These are phyloP conservation scores for Globisporangium yorkense DNA, from an alignment of 352 stramenopile species.

Conservation along the genomic window DNA sequence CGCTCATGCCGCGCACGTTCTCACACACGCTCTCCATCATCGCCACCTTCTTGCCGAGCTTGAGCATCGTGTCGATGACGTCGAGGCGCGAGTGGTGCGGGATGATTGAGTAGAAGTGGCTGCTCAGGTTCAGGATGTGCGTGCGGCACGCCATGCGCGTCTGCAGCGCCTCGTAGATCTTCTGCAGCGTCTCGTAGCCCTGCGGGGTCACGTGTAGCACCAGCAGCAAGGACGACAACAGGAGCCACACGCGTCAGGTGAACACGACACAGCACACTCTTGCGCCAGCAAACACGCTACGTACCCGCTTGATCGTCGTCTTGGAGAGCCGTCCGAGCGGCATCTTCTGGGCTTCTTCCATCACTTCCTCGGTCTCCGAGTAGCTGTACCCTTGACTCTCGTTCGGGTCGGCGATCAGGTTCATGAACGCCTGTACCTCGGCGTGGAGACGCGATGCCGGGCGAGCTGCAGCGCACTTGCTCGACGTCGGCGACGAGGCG, in stretches of 20 bases:
- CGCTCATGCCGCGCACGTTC: slow-evolving; percentile 34
- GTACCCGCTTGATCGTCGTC: slow-evolving; percentile 54
- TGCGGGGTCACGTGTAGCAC: slow-evolving; percentile 7
- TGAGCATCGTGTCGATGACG: slow-evolving; percentile 64
- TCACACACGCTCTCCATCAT: slow-evolving; percentile 49
- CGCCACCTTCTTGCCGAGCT: slow-evolving; percentile 51
- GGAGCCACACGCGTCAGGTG: neutral
- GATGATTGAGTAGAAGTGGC: slow-evolving; percentile 63
- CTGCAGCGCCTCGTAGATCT: slow-evolving; percentile 51
- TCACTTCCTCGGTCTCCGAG: slow-evolving; percentile 28
- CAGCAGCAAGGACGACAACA: slow-evolving; percentile 1
- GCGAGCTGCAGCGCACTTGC: neutral
- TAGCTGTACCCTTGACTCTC: slow-evolving; percentile 32
- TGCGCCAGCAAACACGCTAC: slow-evolving; percentile 2
- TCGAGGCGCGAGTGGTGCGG: slow-evolving; percentile 44
- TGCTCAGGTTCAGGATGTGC: slow-evolving; percentile 42
- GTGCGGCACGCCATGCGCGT: slow-evolving; percentile 30
- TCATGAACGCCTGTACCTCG: slow-evolving; percentile 43
- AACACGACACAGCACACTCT: neutral
- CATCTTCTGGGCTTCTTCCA: slow-evolving; percentile 38
- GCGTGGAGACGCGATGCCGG: slow-evolving; percentile 36
- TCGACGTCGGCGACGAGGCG: neutral
- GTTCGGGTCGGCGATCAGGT: slow-evolving; percentile 19
- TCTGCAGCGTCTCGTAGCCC: slow-evolving; percentile 57
- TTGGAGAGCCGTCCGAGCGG: slow-evolving; percentile 48